Base-by-base conservation (phyloP, 83 land plant genomes). In the Picea abies region DNA sequence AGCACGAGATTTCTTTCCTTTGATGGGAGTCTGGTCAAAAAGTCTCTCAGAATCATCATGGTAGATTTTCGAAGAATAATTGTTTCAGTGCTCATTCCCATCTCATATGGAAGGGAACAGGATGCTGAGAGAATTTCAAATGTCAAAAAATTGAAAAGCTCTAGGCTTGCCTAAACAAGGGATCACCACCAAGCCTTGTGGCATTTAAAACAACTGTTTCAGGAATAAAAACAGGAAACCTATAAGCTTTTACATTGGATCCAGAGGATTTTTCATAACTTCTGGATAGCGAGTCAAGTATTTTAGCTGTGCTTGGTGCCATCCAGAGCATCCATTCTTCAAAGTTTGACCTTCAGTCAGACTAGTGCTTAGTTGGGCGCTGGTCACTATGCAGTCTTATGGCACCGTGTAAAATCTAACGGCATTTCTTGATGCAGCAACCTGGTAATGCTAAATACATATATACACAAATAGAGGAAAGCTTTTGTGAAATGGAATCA, bases 291-390 rank as follows among this genome's bases (percentile, higher is more conserved):
- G 12, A 52, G 56, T 52, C 56, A 11, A 52, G 56, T 52, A 52
- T 52, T 52, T 32, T 10, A 6, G 4, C 22, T 39, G 44, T 41
- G 56, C 25, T 39, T 41, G 44, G 15, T 10, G 7, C 22, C 22
- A 41, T 39, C n/a, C 20, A 39, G 4, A 29, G n/a, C 3, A 39
- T 41, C 49, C 4, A 72, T 72, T 72, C 44, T 41, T 72, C 25
- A 72, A 71, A 41, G 76, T 72, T 72, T 72, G 52, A 41, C 25
- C 25, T 20, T 71, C 47, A 39, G 47, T 71, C 47, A 72, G n/a
- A 15, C 52, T 72, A 44, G 14, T 72, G 76, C 56, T 41, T 52
- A 52, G 56, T 1, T 52, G 56, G 56, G 14, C 14, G 3, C 56
- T 52, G 56, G 56, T 52, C 56, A 52, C 56, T 52, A 11, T 52